A percentile compares a stretch with the other conserved stretches of the same genome.
phyloP scores from a whole-genome alignment of 2,329 filamentous ascomycete species.

The Aspergillus tubingensis region DNA sequence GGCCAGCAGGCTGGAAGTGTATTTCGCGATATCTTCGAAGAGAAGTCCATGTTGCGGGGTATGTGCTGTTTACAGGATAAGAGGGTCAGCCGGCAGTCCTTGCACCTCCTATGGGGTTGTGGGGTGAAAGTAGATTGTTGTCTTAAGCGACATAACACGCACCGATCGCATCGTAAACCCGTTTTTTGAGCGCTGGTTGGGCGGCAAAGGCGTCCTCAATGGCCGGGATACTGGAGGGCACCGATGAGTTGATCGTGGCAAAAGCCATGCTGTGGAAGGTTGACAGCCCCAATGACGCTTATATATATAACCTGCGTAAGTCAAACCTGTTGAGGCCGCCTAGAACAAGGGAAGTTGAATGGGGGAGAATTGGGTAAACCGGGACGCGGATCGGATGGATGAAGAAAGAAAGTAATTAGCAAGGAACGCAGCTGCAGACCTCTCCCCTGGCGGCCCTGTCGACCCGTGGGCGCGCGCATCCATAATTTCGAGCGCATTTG shows the following conservation, averaged over 20 bases:
- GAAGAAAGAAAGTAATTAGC: not conserved
- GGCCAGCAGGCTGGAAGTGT: conserved; percentile 43
- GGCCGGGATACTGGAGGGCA: conserved; percentile 27
- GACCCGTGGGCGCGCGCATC: conserved; percentile 3
- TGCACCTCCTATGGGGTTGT: conserved; percentile 9
- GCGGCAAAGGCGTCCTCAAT: conserved; percentile 47
- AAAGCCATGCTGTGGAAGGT: conserved; percentile 38
- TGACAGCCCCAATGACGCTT: not conserved
- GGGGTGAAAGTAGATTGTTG: not conserved
- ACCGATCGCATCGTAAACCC: conserved; percentile 49
- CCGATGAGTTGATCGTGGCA: conserved; percentile 35
- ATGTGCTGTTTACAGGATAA: conserved; percentile 27
- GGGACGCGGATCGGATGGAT: conserved; percentile 2
- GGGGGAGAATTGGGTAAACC: not conserved
- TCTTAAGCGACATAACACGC: conserved; percentile 20
- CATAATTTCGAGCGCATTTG: not conserved
- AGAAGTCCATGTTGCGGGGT: conserved; percentile 44
- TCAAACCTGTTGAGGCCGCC: conserved; percentile 1
- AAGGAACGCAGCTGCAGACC: not conserved
- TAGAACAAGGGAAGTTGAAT: not conserved
- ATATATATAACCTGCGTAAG: not conserved
- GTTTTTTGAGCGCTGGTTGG: conserved; percentile 41
- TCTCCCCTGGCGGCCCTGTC: conserved; percentile 3
- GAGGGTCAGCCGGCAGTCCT: conserved; percentile 6
- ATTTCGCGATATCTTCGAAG: conserved; percentile 53